Evolutionary conservation across 345 rosid genomes (phyloP).

Genomic region (Isatis tinctoria): DNA sequence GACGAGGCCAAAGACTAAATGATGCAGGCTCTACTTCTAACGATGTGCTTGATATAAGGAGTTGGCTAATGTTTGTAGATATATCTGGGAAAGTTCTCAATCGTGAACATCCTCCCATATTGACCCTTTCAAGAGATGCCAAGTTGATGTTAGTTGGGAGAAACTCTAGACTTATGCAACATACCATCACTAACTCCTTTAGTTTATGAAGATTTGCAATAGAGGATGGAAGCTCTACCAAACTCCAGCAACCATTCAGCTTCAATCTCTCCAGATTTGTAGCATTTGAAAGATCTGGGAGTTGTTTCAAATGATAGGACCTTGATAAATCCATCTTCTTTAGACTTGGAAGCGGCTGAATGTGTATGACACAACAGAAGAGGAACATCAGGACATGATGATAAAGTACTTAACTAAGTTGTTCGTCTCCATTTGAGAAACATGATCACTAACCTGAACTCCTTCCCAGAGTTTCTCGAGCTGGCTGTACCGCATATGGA

Average conservation of each 20-base stretch:
- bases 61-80: background rate
- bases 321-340: background rate
- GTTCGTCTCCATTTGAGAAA: background rate
- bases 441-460: background rate
- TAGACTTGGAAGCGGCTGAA: constrained; percentile 20
- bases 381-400: background rate
- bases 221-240: constrained; percentile 5
- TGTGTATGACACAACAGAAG: background rate
- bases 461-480: constrained; percentile 9
- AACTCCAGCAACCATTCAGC: background rate
- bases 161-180: background rate
- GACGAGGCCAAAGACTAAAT: background rate
- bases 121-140: background rate
- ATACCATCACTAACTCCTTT: accelerated
- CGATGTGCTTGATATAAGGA: background rate
- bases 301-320: background rate
- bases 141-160: background rate
- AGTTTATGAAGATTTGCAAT: background rate
- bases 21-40: background rate
- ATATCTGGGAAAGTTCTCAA: background rate
- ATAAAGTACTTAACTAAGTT: too few relatives aligned
- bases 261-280: background rate
- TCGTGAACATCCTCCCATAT: background rate
- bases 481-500: background rate
- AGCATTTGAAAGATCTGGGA: constrained; percentile 7